Conservation (phyloP, 768 basidiomycete genomes). For the Boletus fagicola region DNA sequence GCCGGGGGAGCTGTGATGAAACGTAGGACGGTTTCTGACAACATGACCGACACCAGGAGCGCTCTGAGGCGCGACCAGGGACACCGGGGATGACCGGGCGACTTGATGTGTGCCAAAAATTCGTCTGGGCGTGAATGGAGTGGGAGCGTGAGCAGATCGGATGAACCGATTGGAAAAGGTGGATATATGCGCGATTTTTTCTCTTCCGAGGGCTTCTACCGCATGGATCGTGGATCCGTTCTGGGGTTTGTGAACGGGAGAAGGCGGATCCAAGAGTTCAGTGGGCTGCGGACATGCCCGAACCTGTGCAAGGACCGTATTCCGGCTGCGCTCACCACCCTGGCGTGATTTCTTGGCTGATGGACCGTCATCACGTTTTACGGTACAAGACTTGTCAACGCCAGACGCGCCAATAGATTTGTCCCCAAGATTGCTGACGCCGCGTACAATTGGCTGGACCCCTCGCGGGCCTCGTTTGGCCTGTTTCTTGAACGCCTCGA, state of each 20-base stretch:
- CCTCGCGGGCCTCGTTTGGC: constrained; percentile 16
- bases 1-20: constrained; percentile 13
- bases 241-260: not conserved
- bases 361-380: not conserved
- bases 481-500: constrained; percentile 49
- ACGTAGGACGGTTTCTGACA: not conserved
- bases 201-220: not conserved
- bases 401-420: not conserved
- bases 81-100: constrained; percentile 8
- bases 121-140: not conserved
- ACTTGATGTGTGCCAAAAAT: not conserved
- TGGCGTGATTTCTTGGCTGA: constrained; percentile 1
- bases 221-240: not conserved
- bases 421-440: not conserved
- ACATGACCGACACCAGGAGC: not conserved
- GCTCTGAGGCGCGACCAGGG: not conserved
- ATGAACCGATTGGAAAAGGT: not conserved
- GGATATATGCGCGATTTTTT: constrained; percentile 19
- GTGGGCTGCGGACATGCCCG: not conserved
- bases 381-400: not conserved
- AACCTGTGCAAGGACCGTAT: not conserved
- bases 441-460: not conserved
- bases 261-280: not conserved
- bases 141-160: not conserved
- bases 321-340: not conserved